phyloP scores from a whole-genome alignment of 202 grass and related monocot species.

The Musa balbisiana region DNA sequence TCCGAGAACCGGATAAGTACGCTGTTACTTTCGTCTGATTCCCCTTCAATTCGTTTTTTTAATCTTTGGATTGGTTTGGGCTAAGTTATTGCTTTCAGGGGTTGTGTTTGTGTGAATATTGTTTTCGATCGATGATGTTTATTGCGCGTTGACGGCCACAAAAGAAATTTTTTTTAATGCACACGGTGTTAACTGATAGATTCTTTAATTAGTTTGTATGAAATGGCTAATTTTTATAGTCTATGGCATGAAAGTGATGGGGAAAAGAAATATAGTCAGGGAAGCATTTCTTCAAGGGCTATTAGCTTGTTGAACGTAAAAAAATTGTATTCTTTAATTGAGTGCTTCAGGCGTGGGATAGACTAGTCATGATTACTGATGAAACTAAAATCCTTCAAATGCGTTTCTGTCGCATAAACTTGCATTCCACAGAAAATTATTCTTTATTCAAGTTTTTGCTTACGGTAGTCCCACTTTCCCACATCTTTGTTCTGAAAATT shows the following conservation, averaged over 20 bases:
- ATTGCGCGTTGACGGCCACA: not conserved
- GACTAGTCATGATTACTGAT: not conserved
- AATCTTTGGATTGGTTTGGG: not conserved
- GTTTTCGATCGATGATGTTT: not conserved
- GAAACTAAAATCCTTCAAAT: not conserved
- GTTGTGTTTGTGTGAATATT: not conserved
- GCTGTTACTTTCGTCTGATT: not conserved
- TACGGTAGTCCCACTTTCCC: not conserved
- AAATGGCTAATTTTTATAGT: not conserved
- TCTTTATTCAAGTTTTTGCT: not conserved
- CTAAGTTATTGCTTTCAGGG: not conserved
- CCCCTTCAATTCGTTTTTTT: not conserved
- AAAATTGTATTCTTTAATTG: not conserved
- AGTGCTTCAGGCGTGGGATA: not conserved
- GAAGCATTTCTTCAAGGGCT: not conserved
- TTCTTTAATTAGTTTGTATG: too few relatives aligned
- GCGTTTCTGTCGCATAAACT: not conserved
- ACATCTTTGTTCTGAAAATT: not conserved
- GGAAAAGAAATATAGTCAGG: not conserved
- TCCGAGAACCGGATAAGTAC: not conserved
- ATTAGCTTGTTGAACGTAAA: not conserved
- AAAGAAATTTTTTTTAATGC: too few relatives aligned
- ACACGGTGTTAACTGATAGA: too few relatives aligned
- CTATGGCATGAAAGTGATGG: not conserved
- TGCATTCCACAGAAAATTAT: not conserved